Base-by-base conservation (phyloP, 2,329 filamentous ascomycete species). In the Phaeosphaeriaceae sp. region DNA sequence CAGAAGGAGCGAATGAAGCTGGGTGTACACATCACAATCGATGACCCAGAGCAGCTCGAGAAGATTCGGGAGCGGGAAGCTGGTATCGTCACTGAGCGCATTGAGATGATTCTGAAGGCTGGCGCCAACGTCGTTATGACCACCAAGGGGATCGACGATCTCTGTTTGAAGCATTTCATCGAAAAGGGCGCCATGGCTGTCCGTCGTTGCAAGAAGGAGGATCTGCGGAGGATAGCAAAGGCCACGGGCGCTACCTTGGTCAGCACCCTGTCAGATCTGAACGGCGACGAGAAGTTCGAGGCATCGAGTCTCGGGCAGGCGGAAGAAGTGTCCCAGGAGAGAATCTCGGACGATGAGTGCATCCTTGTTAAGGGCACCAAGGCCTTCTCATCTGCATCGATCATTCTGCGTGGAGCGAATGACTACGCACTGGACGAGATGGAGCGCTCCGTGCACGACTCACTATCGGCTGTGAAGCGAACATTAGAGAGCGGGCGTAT, bases 1-100 rank as follows among this genome's bases (percentile, higher is more conserved):
- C 94, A 98, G 76, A 99, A 99, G 84, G 94, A 98, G 84, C 88
- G 94, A 69, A 98, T 99, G 95, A 98, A 99, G 86, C 84, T 99
- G 58, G 95, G 95, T 67, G 95, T 99, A 60, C 94, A 99, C 80
- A 97, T 99, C 73, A 98, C 95, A 13, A 91, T 99, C 66, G 95
- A 99, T 70, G 95, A 99, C 77, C 95, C 95, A 49, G 90, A 96
- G 77, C 95, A 99, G 80, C 86, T 99, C 51, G 95, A 99, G 84
- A 93, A 97, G 85, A 99, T 99, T 72, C 89, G 95, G 60, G 89
- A 95, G 71, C 88, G 95, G 54, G 95, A 99, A 79, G 88, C 93
- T 19, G 92, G 92, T 70, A 97, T 99, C 82, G 88, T 99, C 48
- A 86, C 97, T 60, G 95, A 99, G 76, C 87, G 93, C 63, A 90